A percentile compares a stretch with the other conserved stretches of the same genome.
These are phyloP conservation scores for Serendipita sp. DNA, from an alignment of 1,284 basidiomycete species.

Conservation along the genomic window DNA sequence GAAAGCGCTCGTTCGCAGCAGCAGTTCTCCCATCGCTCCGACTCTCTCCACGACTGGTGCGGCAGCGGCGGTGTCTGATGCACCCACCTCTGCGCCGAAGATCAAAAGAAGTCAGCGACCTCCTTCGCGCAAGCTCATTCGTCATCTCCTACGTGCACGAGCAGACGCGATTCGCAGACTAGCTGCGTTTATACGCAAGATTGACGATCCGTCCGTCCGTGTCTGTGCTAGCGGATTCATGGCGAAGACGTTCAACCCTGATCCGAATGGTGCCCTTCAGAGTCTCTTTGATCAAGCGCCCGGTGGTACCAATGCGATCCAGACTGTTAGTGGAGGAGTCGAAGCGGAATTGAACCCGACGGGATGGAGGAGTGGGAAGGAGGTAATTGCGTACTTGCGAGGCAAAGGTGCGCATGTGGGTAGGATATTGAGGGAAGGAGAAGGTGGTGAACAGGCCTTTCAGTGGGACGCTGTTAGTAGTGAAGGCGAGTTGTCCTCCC, in stretches of 20 bases:
- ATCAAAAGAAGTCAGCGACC: slow-evolving; percentile 32
- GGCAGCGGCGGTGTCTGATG: slow-evolving; percentile 17
- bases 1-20: slow-evolving; percentile 17
- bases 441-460: slow-evolving; percentile 21
- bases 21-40: slow-evolving; percentile 20
- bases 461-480: slow-evolving; percentile 27
- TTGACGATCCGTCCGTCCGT: slow-evolving; percentile 35
- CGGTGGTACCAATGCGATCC: slow-evolving; percentile 16
- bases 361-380: slow-evolving; percentile 45
- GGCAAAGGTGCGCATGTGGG: slow-evolving; percentile 51
- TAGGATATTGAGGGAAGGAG: slow-evolving; percentile 30
- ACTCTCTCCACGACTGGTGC: slow-evolving; percentile 18
- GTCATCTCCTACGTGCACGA: slow-evolving; percentile 71
- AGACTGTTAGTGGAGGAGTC: slow-evolving; percentile 13
- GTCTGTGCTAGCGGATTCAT: slow-evolving; percentile 40
- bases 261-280: slow-evolving; percentile 26
- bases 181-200: slow-evolving; percentile 50
- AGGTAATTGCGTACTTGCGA: slow-evolving; percentile 50
- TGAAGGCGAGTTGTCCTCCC: slow-evolving; percentile 33
- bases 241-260: slow-evolving; percentile 29
- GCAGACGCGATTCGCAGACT: slow-evolving; percentile 64
- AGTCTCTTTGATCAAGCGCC: slow-evolving; percentile 18
- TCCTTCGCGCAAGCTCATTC: slow-evolving; percentile 66
- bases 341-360: slow-evolving; percentile 19
- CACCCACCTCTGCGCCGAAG: slow-evolving; percentile 16